Conservation (phyloP, 352 stramenopile genomes). For the Phytophthora litchii region DNA sequence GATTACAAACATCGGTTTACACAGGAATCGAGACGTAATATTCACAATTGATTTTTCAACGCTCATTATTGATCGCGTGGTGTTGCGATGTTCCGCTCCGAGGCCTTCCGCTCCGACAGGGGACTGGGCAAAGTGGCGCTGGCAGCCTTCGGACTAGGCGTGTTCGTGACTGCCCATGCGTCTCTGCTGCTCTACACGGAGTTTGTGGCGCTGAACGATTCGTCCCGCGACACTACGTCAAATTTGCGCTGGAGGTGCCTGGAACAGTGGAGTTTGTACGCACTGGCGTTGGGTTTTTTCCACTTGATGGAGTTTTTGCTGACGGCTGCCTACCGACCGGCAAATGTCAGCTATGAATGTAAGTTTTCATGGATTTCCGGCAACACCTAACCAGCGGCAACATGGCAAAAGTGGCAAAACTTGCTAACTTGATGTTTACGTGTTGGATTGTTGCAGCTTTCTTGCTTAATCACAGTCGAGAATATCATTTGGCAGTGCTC, state of each 20-base stretch:
- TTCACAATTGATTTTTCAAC: constrained; percentile 1
- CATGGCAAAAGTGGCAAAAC: constrained; percentile 1
- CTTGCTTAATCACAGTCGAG: constrained; percentile 90
- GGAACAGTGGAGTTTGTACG: constrained; percentile 78
- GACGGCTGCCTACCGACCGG: constrained; percentile 80
- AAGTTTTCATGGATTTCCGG: constrained; percentile 21
- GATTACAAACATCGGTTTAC: not conserved
- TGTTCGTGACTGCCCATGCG: constrained; percentile 73
- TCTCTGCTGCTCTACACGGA: constrained; percentile 48
- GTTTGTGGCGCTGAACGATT: constrained; percentile 26
- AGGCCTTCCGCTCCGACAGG: constrained; percentile 78
- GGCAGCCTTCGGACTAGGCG: constrained; percentile 76
- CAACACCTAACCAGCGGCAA: constrained; percentile 11
- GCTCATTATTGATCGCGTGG: constrained; percentile 8
- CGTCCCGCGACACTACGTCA: constrained; percentile 12
- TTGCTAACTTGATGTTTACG: constrained; percentile 6
- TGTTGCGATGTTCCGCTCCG: constrained; percentile 63
- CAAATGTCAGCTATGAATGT: constrained; percentile 87
- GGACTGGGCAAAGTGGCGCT: constrained; percentile 79
- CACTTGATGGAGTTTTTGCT: constrained; percentile 87
- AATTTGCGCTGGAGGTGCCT: constrained; percentile 52
- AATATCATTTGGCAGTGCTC: constrained; percentile 88
- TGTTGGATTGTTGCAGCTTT: constrained; percentile 60
- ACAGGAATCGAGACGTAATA: constrained; percentile 1
- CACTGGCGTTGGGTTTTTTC: constrained; percentile 80